Evolutionary conservation across 176 grass and related monocot genomes (phyloP).

Genomic region (Oropetium thomaeum): DNA sequence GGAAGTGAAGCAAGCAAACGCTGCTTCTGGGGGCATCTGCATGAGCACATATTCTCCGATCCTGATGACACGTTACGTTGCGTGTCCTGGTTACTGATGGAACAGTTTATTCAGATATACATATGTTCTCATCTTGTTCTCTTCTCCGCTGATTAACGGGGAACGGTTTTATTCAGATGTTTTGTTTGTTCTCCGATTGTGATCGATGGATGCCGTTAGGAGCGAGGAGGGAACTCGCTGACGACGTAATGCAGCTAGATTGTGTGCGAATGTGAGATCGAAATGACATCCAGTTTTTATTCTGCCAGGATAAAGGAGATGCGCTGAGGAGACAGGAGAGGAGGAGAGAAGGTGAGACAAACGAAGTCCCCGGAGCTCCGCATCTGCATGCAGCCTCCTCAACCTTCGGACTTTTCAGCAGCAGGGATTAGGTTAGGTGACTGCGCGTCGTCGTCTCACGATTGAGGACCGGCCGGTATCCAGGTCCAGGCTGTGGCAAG

Average conservation of each 20-base stretch:
- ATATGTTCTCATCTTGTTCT: constrained; percentile 10
- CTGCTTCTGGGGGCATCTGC: constrained; percentile 17
- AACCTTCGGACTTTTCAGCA: not conserved
- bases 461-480: no score
- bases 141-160: not conserved
- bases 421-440: not conserved
- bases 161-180: not conserved
- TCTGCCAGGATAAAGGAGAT: constrained; percentile 15
- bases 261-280: not conserved
- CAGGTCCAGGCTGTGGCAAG: not conserved
- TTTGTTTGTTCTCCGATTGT: not conserved
- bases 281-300: not conserved
- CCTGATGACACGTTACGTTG: not conserved
- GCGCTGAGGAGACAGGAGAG: not conserved
- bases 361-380: not conserved
- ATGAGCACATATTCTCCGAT: constrained; percentile 32
- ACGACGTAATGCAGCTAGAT: not conserved
- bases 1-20: not conserved
- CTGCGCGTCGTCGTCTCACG: no score
- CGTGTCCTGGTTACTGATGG: not conserved
- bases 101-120: constrained; percentile 27
- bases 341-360: constrained; percentile 10
- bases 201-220: not conserved
- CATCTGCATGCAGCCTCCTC: not conserved
- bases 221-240: not conserved